Base-by-base conservation (phyloP, 345 rosid species). In the Populus nigra region DNA sequence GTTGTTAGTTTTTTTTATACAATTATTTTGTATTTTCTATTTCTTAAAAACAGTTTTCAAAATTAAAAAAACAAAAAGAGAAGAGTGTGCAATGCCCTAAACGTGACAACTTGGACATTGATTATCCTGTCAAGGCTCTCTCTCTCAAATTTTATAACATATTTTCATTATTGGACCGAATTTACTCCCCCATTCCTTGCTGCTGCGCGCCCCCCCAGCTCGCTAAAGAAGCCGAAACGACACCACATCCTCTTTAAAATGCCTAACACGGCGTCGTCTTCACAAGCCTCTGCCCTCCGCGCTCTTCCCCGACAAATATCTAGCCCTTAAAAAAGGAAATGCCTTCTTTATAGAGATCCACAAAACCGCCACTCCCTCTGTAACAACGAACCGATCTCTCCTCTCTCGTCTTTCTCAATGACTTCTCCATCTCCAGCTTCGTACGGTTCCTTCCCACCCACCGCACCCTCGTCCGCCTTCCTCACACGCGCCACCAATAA, bases 401-500 rank as follows among this genome's bases (percentile, higher is more conserved):
- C n/a, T 43, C 69, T 65, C 31, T 16, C 36, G 35, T 22, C 35
- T 8, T 25, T 8, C 27, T 75, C 8, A 50, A 82, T 86, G 87
- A 45, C 84, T 74, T 62, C 84, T 8, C 43, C 65, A 50, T 74
- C 67, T 3, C 78, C 78, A 16, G 7, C 50, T 11, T 29, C 70
- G 8, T 85, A 75, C 81, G 79, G 74, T 33, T 65, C 83, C 45
- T 57, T 68, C 1, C 73, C 81, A 15, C n/a, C 79, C 65, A 2
- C 80, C 62, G 15, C 81, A 59, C 23, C 84, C 35, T 31, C 83
- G 10, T 3, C 78, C 73, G 55, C 76, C 17, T 81, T 81, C 75
- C 49, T 79, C 74, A 53, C 85, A 10, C 84, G 86, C 79, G 83
- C 88, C 65, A 23, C 83, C 65, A 47, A 39, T 68, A 68, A 80